phyloP scores from a whole-genome alignment of 345 rosid species.

The Brassica incana region DNA sequence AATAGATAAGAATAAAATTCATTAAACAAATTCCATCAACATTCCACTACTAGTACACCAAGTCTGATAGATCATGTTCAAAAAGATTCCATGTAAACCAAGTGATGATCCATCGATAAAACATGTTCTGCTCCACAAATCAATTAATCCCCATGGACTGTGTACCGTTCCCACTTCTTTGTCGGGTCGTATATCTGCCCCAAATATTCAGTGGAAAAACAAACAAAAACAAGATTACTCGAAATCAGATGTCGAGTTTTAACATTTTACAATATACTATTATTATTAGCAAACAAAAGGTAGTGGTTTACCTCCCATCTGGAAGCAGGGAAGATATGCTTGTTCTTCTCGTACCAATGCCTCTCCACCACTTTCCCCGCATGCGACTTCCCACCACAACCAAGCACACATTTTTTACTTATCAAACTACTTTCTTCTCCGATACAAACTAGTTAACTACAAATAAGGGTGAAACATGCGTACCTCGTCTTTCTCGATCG shows the following conservation, averaged over 20 bases:
- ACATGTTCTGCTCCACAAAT: slow-evolving; percentile 12
- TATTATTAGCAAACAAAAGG: background rate
- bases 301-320: slow-evolving; percentile 86
- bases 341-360: slow-evolving; percentile 99
- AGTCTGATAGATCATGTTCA: slow-evolving; percentile 14
- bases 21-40: slow-evolving; percentile 20
- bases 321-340: slow-evolving; percentile 98
- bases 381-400: slow-evolving; percentile 61
- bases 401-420: background rate
- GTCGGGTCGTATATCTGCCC: slow-evolving; percentile 84
- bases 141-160: slow-evolving; percentile 94
- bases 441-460: background rate
- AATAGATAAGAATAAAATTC: background rate
- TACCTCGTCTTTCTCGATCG: slow-evolving; percentile 97
- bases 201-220: background rate
- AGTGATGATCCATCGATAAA: background rate
- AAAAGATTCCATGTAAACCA: background rate
- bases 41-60: slow-evolving; percentile 25
- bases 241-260: background rate
- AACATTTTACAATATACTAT: background rate
- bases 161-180: slow-evolving; percentile 92
- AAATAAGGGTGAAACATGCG: background rate
- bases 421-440: background rate
- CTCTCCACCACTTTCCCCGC: slow-evolving; percentile 99
- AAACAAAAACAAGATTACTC: background rate